Conservation (phyloP, 2,329 filamentous ascomycete species). For the Thyridium curvatum region DNA sequence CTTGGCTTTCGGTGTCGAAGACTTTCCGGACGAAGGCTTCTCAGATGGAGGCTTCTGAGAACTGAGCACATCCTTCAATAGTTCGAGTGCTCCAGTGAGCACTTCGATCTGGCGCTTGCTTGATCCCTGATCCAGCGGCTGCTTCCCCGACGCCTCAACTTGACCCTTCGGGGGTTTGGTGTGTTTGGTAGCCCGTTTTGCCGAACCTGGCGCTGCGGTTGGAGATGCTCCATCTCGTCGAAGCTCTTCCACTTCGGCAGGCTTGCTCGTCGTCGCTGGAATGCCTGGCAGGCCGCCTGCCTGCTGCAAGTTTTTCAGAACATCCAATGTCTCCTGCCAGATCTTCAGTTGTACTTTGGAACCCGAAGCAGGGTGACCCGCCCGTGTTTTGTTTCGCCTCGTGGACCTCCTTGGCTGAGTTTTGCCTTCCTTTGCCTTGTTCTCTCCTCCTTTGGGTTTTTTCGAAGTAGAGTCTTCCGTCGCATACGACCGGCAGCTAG, state of each 20-base stretch:
- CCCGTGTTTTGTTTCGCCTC: no score
- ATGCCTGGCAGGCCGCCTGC: neutral
- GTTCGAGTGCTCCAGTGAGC: conserved; percentile 26
- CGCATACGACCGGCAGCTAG: neutral
- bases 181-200: no score
- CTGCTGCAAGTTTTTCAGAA: conserved; percentile 15
- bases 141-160: neutral
- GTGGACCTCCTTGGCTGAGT: no score
- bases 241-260: neutral
- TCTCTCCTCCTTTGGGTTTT: no score
- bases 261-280: conserved; percentile 1
- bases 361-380: no score
- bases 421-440: no score
- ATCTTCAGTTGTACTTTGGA: conserved; percentile 8
- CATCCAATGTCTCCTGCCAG: conserved; percentile 18
- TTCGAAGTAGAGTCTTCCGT: no score
- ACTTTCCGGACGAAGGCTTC: no score
- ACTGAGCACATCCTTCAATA: conserved; percentile 29
- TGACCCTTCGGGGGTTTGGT: neutral
- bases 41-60: conserved; percentile 22
- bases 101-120: conserved; percentile 20
- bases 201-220: no score
- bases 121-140: conserved; percentile 5
- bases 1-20: neutral
- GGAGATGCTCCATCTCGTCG: neutral